These are phyloP conservation scores for Aspergillus spinulosporus DNA, from an alignment of 2,329 filamentous ascomycete species.

Conservation along the genomic window DNA sequence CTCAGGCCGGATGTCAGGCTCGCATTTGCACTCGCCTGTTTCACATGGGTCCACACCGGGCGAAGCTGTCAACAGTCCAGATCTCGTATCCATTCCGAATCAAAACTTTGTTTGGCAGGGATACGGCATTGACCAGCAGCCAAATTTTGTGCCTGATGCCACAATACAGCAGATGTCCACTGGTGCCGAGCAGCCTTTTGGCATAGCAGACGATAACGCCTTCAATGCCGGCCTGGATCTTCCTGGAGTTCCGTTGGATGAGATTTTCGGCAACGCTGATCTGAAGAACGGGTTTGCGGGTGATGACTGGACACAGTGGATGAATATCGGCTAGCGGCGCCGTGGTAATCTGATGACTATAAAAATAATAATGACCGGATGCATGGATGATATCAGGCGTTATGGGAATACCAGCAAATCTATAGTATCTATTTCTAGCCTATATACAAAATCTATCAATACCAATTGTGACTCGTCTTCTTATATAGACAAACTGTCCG, in stretches of 20 bases:
- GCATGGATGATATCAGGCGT: constrained; percentile 7
- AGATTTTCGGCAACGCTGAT: constrained; percentile 43
- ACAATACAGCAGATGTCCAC: constrained; percentile 26
- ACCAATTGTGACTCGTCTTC: background rate
- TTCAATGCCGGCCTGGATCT: constrained; percentile 38
- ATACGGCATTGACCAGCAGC: constrained; percentile 36
- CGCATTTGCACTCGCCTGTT: constrained; percentile 36
- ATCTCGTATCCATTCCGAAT: constrained; percentile 44
- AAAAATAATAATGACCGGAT: constrained; percentile 9
- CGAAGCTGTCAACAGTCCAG: constrained; percentile 41
- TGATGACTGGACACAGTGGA: constrained; percentile 44
- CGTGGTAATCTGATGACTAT: constrained; percentile 5
- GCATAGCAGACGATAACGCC: constrained; percentile 30
- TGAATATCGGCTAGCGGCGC: constrained; percentile 29
- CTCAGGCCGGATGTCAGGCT: constrained; percentile 31
- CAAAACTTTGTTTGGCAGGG: constrained; percentile 45
- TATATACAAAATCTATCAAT: constrained; percentile 4
- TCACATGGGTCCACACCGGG: constrained; percentile 35
- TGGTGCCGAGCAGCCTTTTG: constrained; percentile 27
- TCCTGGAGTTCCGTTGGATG: constrained; percentile 38
- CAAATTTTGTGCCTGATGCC: constrained; percentile 18
- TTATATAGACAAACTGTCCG: background rate
- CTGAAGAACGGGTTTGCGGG: constrained; percentile 27
- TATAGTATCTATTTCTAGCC: constrained; percentile 4
- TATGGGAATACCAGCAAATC: constrained; percentile 7